Evolutionary conservation across 129 eudicot genomes (phyloP).

Genomic region (Gnaphalium uliginosum): DNA sequence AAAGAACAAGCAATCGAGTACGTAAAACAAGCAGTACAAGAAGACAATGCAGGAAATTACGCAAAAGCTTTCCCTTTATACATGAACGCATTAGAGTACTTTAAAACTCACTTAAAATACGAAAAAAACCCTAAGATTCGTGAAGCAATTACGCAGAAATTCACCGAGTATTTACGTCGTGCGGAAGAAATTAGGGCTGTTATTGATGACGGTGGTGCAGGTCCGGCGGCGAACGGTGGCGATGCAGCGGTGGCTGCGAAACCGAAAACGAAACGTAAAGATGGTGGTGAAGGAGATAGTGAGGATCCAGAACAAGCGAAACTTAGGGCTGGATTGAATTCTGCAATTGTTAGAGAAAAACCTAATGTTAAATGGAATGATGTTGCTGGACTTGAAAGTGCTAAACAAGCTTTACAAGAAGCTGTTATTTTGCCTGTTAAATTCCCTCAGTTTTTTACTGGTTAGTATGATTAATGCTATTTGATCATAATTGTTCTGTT

Average conservation of each 20-base stretch:
- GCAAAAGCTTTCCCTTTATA: constrained; percentile 76
- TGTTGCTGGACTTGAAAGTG: constrained; percentile 82
- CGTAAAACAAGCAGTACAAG: constrained; percentile 71
- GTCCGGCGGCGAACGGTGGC: constrained; percentile 45
- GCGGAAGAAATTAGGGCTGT: constrained; percentile 82
- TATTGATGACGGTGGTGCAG: constrained; percentile 62
- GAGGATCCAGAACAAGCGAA: constrained; percentile 66
- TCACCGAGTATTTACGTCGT: constrained; percentile 73
- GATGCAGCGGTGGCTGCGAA: constrained; percentile 65
- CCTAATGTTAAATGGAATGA: constrained; percentile 86
- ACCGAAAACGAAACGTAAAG: constrained; percentile 57
- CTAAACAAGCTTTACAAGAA: constrained; percentile 82
- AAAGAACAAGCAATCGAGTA: constrained; percentile 77
- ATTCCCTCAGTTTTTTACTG: constrained; percentile 77
- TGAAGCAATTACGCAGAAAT: constrained; percentile 74
- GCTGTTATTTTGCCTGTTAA: constrained; percentile 79
- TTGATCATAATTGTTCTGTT: not conserved
- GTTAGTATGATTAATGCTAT: constrained; percentile 30
- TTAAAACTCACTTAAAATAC: constrained; percentile 69
- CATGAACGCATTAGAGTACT: constrained; percentile 82
- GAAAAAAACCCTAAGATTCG: constrained; percentile 77
- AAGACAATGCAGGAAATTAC: constrained; percentile 76
- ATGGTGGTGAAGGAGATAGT: constrained; percentile 42
- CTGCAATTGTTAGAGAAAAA: constrained; percentile 71
- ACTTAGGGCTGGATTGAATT: constrained; percentile 66